Percentiles rank a stretch among this genome's conserved stretches.
These are phyloP conservation scores for Plantago rigida DNA, from an alignment of 305 asterid species.

Conservation along the genomic window DNA sequence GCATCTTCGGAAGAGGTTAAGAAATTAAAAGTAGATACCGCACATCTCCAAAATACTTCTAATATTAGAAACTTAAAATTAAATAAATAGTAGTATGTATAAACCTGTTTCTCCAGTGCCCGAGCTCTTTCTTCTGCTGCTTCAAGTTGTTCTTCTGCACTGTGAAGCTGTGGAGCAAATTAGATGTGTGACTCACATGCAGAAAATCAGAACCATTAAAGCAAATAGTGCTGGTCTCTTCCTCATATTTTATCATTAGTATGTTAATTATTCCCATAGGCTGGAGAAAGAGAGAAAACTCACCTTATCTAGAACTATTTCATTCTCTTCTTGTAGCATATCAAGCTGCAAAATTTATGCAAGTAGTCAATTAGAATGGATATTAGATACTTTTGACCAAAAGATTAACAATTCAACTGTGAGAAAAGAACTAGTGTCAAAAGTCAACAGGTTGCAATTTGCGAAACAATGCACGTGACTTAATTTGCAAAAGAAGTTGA, in stretches of 20 bases:
- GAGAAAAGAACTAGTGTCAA: conserved; percentile 18
- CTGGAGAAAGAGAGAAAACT: conserved; percentile 25
- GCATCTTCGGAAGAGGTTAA: conserved; percentile 21
- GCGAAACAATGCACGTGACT: conserved; percentile 17
- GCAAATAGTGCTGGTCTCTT: conserved; percentile 4
- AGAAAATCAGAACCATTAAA: conserved; percentile 12
- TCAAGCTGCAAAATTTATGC: conserved; percentile 67
- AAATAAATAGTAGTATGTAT: conserved; percentile 13
- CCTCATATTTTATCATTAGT: neutral
- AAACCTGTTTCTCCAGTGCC: conserved; percentile 90
- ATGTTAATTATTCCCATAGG: conserved; percentile 14
- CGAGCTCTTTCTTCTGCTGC: conserved; percentile 90
- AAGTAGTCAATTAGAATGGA: conserved; percentile 23
- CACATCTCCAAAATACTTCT: neutral
- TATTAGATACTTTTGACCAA: conserved; percentile 15
- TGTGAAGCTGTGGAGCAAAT: conserved; percentile 61
- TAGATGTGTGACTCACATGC: conserved; percentile 29
- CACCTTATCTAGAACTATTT: conserved; percentile 76
- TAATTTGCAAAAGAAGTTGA: conserved; percentile 20
- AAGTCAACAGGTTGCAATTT: conserved; percentile 14
- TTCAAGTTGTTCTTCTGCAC: conserved; percentile 77
- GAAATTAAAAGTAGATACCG: conserved; percentile 3
- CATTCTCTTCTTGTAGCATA: conserved; percentile 95
- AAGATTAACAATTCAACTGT: conserved; percentile 16
- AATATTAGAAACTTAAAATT: conserved; percentile 20